Base-by-base conservation (phyloP, 2,329 filamentous ascomycete species). In the Colletotrichum sp. region DNA sequence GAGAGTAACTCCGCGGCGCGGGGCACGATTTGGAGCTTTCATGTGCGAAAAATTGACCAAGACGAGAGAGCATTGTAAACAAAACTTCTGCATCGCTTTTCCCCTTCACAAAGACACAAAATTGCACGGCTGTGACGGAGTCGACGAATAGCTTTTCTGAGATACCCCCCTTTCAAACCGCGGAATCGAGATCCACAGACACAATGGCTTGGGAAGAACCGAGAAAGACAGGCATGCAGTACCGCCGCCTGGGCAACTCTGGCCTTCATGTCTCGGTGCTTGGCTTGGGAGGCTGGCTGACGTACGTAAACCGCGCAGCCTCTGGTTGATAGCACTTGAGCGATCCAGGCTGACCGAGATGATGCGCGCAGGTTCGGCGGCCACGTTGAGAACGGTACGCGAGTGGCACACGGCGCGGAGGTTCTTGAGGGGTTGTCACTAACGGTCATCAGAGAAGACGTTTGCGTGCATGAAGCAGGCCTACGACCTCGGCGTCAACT, bases 191-290 rank as follows among this genome's bases (percentile, higher is more conserved):
- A 28, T 16, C 7, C 62, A 48, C 21, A 59, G 48, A 56, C 74
- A 82, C 62, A 76, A 87, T 87, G 86, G 84, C 86, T 52, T 86
- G 83, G 81, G 77, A 83, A 78, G 86, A 87, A 81, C 86, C 86
- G 69, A 81, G 86, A 71, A 83, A 86, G 71, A 87, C 85, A 14
- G 86, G 86, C 72, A 87, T 87, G 85, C 73, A 82, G 77, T 87
- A 86, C 80, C 85, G 85, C 79, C 84, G 84, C 38, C 82, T 86
- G 8, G 85, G 85, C 67, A 82, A 82, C 68, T 92, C 91, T 7
- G 92, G 93, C 16, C 86, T 94, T 6, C 91, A 94, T 79, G 91
- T 94, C 55, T 94, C 92, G 13, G 91, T 89, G 12, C 91, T 94
- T 62, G 90, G 91, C 3, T 86, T 94, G 1, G 93, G 90, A 43